Base-by-base conservation (phyloP, 2,329 filamentous ascomycete genomes). In the Epichloe sibirici region DNA sequence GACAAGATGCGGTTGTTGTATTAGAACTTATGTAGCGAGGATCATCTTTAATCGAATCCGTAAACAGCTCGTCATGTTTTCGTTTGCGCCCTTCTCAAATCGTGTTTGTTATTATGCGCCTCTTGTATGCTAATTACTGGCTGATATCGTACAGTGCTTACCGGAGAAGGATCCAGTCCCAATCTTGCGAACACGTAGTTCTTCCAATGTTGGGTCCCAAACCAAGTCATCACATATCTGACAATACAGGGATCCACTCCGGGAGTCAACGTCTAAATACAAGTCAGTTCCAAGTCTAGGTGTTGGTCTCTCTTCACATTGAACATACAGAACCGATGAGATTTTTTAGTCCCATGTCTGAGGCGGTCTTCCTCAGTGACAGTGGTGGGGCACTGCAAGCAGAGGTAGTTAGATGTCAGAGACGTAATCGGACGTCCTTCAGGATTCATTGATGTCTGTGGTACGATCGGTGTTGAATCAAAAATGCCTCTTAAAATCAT, bases 191-290 rank as follows among this genome's bases (percentile, higher is more conserved):
- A 88, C 70, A 55, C 88, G 78, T 52, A 90, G 76, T 50, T 86
- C 83, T 63, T 93, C 88, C 5, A 93, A 73, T 5, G 85, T 86
- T 5, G 86, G 85, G 59, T 93, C 88, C 76, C 87, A 91, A 35
- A 93, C 83, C 57, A 88, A 82, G 65, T 93, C 88, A 63, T 86
- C 80, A 64, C 88, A 93, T 64, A 88, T 83, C 58, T 89, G 85
- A 66, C 88, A 93, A 68, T 85, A 91, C 6, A 93, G 71, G 48
- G 81, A 77, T 40, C 87, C 88, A 58, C 78, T 84, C 54, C 82
- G 76, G 25, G 87, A 91, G 62, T 93, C 88, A 40, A 90, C 85
- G 63, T 86, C 86, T 90, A 59, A 21, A 42, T 50, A 49, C 60
- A 21, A 25, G 62, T 68, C 55, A 71, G 62, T 56, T 50, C 25